These are phyloP conservation scores for Cercospora beticola DNA, from an alignment of 2,329 filamentous ascomycete genomes.

Conservation along the genomic window DNA sequence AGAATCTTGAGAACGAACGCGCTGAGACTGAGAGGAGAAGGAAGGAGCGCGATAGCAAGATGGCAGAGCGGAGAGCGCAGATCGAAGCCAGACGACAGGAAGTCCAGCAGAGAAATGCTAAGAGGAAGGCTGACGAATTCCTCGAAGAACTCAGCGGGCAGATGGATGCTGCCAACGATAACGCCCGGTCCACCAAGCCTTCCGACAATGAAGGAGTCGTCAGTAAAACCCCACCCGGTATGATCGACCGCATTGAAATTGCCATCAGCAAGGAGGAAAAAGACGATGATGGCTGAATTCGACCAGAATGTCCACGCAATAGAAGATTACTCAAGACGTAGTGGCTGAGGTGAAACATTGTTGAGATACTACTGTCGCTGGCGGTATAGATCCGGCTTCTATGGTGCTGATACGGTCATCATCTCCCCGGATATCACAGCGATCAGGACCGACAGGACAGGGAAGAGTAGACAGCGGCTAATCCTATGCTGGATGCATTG, in stretches of 20 bases:
- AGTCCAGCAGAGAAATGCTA: conserved; percentile 37
- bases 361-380: neutral
- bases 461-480: neutral
- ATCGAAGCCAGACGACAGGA: conserved; percentile 38
- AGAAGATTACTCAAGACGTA: neutral
- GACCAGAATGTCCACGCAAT: neutral
- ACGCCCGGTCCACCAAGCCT: neutral
- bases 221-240: neutral
- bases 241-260: conserved; percentile 19
- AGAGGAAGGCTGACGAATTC: conserved; percentile 71
- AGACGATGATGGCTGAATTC: neutral
- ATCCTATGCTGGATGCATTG: neutral
- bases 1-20: conserved; percentile 65
- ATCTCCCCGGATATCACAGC: neutral
- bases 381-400: neutral
- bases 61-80: conserved; percentile 57
- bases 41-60: conserved; percentile 54
- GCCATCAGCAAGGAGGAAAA: conserved; percentile 17
- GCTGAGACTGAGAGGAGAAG: conserved; percentile 66
- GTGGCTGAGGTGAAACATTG: neutral
- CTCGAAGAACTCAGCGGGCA: conserved; percentile 57
- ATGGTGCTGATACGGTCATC: neutral
- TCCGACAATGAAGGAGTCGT: neutral
- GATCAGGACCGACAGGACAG: neutral
- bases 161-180: conserved; percentile 20